Conservation (phyloP, 2,329 filamentous ascomycete genomes). For the Exserohilum rostratum region DNA sequence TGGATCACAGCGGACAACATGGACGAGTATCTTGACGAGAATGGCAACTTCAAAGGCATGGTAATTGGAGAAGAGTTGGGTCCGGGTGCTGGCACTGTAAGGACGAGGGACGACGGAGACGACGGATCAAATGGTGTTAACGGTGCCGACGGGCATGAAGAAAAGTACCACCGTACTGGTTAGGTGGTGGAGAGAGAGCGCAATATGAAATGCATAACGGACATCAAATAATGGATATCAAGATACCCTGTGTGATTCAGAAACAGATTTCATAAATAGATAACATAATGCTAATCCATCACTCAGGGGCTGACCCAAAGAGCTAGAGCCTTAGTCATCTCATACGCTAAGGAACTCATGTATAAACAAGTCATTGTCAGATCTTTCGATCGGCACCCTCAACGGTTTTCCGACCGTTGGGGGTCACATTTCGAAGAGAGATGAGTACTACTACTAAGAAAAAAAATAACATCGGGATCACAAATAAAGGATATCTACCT, state of each 20-base stretch:
- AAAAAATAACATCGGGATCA: too few species aligned
- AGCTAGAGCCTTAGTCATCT: too few species aligned
- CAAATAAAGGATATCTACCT: too few species aligned
- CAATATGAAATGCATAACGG: background rate
- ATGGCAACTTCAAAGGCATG: conserved; percentile 47
- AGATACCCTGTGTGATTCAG: conserved; percentile 3
- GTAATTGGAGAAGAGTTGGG: conserved; percentile 39
- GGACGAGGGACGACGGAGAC: conserved; percentile 41
- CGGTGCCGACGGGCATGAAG: conserved; percentile 34
- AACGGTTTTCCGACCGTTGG: too few species aligned
- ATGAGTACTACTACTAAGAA: too few species aligned
- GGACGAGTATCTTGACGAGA: conserved; percentile 65
- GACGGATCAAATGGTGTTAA: conserved; percentile 34
- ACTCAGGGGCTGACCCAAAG: too few species aligned
- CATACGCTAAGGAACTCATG: too few species aligned
- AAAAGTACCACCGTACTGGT: conserved; percentile 47
- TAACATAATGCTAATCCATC: too few species aligned
- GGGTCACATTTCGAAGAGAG: too few species aligned
- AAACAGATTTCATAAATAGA: too few species aligned
- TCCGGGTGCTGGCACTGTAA: conserved; percentile 47
- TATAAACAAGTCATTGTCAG: too few species aligned
- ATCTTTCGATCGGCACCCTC: too few species aligned
- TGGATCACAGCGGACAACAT: conserved; percentile 96
- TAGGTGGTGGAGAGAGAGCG: conserved; percentile 17
- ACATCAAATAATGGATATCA: background rate